A percentile compares a stretch with the other conserved stretches of the same genome.
Conservation (phyloP, 1,139 yeast genomes). For the Yamadazyma diospyri region DNA sequence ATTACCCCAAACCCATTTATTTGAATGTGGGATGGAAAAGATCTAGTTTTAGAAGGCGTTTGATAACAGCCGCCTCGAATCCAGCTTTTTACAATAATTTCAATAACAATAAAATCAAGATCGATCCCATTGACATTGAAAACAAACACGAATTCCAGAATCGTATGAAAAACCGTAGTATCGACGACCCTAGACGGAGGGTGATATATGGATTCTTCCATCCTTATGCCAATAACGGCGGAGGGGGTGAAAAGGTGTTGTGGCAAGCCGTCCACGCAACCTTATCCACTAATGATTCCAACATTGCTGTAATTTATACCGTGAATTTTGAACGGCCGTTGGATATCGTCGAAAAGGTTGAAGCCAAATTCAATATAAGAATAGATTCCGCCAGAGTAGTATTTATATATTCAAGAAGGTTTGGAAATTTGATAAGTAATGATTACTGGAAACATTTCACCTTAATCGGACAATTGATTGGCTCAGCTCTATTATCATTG, state of each 20-base stretch:
- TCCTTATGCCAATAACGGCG: constrained; percentile 94
- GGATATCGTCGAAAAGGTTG: constrained; percentile 56
- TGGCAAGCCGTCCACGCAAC: constrained; percentile 92
- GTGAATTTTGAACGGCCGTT: constrained; percentile 57
- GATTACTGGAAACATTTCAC: constrained; percentile 77
- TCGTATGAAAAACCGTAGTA: constrained; percentile 32
- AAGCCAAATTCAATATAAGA: constrained; percentile 60
- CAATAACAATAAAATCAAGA: constrained; percentile 35
- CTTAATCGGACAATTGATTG: constrained; percentile 81
- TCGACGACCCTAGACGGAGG: constrained; percentile 37
- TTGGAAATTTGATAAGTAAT: constrained; percentile 61
- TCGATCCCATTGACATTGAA: constrained; percentile 29
- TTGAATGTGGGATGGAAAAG: constrained; percentile 36
- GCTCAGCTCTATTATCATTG: constrained; percentile 62
- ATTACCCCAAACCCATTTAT: constrained; percentile 34
- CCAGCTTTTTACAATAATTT: constrained; percentile 51
- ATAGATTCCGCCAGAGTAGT: constrained; percentile 57
- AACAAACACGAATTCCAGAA: constrained; percentile 18
- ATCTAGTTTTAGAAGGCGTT: constrained; percentile 50
- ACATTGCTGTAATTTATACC: constrained; percentile 75
- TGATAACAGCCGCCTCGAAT: constrained; percentile 45
- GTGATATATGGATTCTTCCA: constrained; percentile 83
- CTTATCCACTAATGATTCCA: constrained; percentile 43
- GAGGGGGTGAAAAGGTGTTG: constrained; percentile 95
- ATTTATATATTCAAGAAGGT: constrained; percentile 64